phyloP scores from a whole-genome alignment of 805 yeast genomes.

The Suhomyces vadensis region DNA sequence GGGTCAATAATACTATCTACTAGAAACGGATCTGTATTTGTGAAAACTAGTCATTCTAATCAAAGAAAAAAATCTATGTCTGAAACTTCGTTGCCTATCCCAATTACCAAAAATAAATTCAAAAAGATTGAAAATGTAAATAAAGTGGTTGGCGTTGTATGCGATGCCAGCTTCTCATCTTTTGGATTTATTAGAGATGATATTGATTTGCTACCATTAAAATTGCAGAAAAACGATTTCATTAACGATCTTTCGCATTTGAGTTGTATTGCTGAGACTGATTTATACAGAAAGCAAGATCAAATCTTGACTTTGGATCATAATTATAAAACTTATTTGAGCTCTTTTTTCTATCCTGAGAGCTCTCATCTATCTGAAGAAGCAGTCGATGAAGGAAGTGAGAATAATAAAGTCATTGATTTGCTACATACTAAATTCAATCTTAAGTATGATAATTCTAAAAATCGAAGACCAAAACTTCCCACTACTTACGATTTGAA shows the following conservation, averaged over 20 bases:
- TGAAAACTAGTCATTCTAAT: conserved; percentile 28
- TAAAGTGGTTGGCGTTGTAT: conserved; percentile 59
- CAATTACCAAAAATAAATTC: conserved; percentile 47
- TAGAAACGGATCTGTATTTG: conserved; percentile 65
- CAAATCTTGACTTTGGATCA: conserved; percentile 39
- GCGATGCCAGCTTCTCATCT: conserved; percentile 64
- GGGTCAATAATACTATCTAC: conserved; percentile 73
- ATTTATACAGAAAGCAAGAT: conserved; percentile 39
- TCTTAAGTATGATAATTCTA: background rate
- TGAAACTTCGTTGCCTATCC: conserved; percentile 32
- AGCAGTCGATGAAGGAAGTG: conserved; percentile 7
- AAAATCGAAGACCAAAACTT: conserved; percentile 1
- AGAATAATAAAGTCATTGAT: conserved; percentile 4
- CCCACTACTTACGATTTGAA: background rate
- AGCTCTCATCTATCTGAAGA: conserved; percentile 1
- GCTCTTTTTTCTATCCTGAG: conserved; percentile 30
- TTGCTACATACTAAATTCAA: background rate
- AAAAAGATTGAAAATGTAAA: conserved; percentile 54
- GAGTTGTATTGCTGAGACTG: conserved; percentile 46
- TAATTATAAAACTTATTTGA: conserved; percentile 25
- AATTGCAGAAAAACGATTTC: conserved; percentile 48
- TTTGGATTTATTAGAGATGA: conserved; percentile 71
- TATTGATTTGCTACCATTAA: conserved; percentile 56
- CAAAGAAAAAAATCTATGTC: conserved; percentile 34
- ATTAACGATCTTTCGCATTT: conserved; percentile 53